Percentiles rank a stretch among this genome's conserved stretches.
phyloP scores from a whole-genome alignment of 768 basidiomycete species.

The Termitomyces sp. region DNA sequence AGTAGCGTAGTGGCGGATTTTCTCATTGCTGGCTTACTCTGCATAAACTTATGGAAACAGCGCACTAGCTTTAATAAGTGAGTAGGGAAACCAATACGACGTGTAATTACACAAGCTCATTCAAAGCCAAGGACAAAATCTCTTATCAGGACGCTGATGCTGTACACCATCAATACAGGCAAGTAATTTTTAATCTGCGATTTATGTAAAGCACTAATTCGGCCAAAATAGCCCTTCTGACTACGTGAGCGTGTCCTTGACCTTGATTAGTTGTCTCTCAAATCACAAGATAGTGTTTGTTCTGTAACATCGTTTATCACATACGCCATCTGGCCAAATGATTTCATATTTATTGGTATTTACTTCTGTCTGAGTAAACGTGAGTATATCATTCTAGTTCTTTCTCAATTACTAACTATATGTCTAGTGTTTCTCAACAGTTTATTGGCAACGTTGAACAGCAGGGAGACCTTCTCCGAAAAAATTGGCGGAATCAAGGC shows the following conservation, averaged over 20 bases:
- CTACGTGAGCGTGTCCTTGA: conserved; percentile 18
- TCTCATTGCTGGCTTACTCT: conserved; percentile 30
- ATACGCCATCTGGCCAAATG: conserved; percentile 39
- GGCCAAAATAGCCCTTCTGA: conserved; percentile 21
- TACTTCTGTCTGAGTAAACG: conserved; percentile 43
- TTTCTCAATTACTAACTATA: neutral
- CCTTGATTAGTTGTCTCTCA: neutral
- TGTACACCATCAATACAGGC: conserved; percentile 47
- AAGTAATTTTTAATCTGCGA: conserved; percentile 10
- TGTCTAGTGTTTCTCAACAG: conserved; percentile 26
- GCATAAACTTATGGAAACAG: conserved; percentile 23
- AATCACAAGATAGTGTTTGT: conserved; percentile 16
- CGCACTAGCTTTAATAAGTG: conserved; percentile 25
- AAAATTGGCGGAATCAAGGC: conserved; percentile 15
- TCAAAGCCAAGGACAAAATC: conserved; percentile 34
- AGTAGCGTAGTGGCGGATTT: conserved; percentile 34
- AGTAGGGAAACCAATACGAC: neutral
- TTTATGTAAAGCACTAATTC: neutral
- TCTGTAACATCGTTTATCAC: conserved; percentile 27
- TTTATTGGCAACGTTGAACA: conserved; percentile 25
- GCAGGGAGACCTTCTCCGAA: conserved; percentile 17
- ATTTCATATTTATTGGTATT: conserved; percentile 41
- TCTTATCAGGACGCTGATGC: conserved; percentile 35
- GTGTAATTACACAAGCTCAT: neutral
- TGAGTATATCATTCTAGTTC: conserved; percentile 8